Evolutionary conservation across 2,329 filamentous ascomycete species (phyloP).

Genomic region (Didymellaceae sp.): DNA sequence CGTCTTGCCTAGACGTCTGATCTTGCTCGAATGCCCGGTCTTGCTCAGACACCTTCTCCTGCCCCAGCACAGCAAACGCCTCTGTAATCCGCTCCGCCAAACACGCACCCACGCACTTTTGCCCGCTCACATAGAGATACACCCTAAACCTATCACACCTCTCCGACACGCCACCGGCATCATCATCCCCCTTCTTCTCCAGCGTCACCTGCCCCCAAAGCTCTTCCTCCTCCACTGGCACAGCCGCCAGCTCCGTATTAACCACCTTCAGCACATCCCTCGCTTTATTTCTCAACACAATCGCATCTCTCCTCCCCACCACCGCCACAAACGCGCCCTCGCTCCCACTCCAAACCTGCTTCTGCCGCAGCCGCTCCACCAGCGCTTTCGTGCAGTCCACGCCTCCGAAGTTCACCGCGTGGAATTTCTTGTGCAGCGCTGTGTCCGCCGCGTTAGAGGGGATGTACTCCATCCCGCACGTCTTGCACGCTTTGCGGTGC

Average conservation of each 20-base stretch:
- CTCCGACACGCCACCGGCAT: conserved; percentile 39
- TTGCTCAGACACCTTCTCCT: conserved; percentile 26
- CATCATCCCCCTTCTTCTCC: conserved; percentile 21
- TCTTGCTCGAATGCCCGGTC: no score
- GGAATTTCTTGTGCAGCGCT: conserved; percentile 69
- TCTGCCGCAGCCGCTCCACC: conserved; percentile 58
- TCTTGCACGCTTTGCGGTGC: conserved; percentile 62
- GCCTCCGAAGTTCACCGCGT: conserved; percentile 66
- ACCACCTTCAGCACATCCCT: conserved; percentile 63
- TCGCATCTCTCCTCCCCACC: conserved; percentile 62
- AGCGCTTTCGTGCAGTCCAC: conserved; percentile 67
- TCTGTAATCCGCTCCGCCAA: conserved; percentile 67
- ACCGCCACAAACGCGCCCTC: conserved; percentile 61
- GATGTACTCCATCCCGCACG: conserved; percentile 71
- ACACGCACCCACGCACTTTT: conserved; percentile 68
- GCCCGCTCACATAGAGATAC: conserved; percentile 66
- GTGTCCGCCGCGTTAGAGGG: conserved; percentile 67
- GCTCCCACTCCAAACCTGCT: conserved; percentile 57
- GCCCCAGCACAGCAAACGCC: conserved; percentile 58
- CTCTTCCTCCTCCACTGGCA: conserved; percentile 62
- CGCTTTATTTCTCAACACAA: conserved; percentile 62
- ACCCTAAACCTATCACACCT: conserved; percentile 61
- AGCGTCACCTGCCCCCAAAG: conserved; percentile 61
- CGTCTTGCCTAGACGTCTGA: no score
- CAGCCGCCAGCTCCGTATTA: conserved; percentile 67